These are phyloP conservation scores for Thyridium curvatum DNA, from an alignment of 2,329 filamentous ascomycete species.

Conservation along the genomic window DNA sequence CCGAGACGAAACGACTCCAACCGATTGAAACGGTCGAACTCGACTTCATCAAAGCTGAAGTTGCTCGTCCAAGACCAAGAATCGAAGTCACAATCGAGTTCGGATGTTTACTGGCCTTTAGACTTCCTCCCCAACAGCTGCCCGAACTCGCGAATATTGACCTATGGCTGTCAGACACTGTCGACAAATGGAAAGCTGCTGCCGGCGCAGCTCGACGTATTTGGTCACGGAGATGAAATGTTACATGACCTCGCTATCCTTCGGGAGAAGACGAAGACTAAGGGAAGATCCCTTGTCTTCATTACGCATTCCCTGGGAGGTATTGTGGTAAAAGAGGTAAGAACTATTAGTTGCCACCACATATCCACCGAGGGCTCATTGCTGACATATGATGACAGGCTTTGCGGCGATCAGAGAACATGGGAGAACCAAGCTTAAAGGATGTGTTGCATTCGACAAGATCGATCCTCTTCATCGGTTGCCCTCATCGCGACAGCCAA, in stretches of 20 bases:
- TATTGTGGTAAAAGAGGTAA: constrained; percentile 23
- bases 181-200: constrained; percentile 15
- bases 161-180: constrained; percentile 22
- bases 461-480: constrained; percentile 19
- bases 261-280: constrained; percentile 7
- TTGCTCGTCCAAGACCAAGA: constrained; percentile 3
- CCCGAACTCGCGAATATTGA: constrained; percentile 18
- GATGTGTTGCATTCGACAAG: constrained; percentile 17
- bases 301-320: constrained; percentile 22
- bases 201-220: constrained; percentile 18
- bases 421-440: constrained; percentile 13
- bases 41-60: constrained; percentile 13
- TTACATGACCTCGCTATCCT: constrained; percentile 16
- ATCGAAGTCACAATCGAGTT: constrained; percentile 2
- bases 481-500: constrained; percentile 20
- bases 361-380: no score
- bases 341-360: no score
- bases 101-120: constrained; percentile 20
- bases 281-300: constrained; percentile 16
- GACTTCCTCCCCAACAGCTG: constrained; percentile 22
- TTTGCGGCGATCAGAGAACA: constrained; percentile 18
- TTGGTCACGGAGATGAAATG: constrained; percentile 19
- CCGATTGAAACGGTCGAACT: constrained; percentile 14
- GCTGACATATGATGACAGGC: constrained; percentile 12
- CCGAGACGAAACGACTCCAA: constrained; percentile 10